phyloP scores from a whole-genome alignment of 2,329 filamentous ascomycete genomes.

The Emergomyces pasteurianus region DNA sequence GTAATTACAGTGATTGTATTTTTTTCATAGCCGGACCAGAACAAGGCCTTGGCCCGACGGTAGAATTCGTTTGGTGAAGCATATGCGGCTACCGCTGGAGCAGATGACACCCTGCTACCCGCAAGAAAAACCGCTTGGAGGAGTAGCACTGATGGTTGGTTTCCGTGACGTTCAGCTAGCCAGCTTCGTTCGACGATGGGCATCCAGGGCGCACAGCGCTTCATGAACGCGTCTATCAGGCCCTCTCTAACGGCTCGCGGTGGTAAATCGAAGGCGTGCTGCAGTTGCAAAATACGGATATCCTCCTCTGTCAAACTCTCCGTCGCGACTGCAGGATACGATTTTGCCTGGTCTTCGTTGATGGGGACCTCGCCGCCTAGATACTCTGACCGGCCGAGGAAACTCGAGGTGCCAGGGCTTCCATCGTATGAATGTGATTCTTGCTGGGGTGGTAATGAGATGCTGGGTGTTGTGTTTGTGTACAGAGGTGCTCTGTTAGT shows the following conservation, averaged over 20 bases:
- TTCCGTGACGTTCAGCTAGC: constrained; percentile 17
- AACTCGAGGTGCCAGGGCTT: constrained; percentile 15
- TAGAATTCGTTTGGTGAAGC: constrained; percentile 22
- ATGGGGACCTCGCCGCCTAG: constrained; percentile 17
- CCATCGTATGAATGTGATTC: constrained; percentile 10
- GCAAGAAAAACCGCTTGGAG: constrained; percentile 32
- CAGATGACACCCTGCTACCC: constrained; percentile 29
- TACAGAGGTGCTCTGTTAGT: not conserved
- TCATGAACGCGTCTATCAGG: constrained; percentile 22
- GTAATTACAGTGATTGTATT: constrained; percentile 21
- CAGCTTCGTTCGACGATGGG: constrained; percentile 21
- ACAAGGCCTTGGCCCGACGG: constrained; percentile 22
- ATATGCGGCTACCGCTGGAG: constrained; percentile 18
- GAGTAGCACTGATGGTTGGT: constrained; percentile 19
- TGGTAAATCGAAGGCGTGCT: constrained; percentile 19
- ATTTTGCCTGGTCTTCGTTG: constrained; percentile 17
- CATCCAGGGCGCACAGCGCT: constrained; percentile 23
- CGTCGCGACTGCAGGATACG: constrained; percentile 14
- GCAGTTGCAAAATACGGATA: constrained; percentile 15
- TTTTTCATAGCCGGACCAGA: constrained; percentile 23
- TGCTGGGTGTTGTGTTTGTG: not conserved
- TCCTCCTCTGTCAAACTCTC: constrained; percentile 19
- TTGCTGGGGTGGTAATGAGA: not conserved
- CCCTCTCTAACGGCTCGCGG: constrained; percentile 19
- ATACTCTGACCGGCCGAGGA: constrained; percentile 21